Evolutionary conservation across 129 eudicot genomes (phyloP).

Genomic region (Dittrichia graveolens): DNA sequence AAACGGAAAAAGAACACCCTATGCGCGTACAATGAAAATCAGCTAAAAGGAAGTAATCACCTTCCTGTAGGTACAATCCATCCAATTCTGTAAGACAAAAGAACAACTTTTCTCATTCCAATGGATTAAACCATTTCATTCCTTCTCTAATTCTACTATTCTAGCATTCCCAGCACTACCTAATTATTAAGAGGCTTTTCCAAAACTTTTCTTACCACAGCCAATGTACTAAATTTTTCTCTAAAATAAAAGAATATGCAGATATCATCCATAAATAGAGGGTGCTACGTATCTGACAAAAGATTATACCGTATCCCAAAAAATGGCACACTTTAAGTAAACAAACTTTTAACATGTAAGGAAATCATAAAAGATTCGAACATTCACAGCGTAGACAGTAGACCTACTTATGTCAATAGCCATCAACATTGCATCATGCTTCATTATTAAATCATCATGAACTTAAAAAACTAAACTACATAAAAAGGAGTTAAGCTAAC

Average conservation of each 20-base stretch:
- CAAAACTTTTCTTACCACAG: background rate
- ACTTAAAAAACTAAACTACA: slow-evolving; percentile 4
- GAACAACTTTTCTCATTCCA: background rate
- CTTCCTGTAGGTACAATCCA: background rate
- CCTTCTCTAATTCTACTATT: background rate
- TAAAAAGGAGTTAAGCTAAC: slow-evolving; percentile 4
- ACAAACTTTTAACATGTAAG: slow-evolving; percentile 5
- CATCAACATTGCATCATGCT: slow-evolving; percentile 19
- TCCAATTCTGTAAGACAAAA: background rate
- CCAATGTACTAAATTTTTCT: background rate
- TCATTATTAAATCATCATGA: slow-evolving; percentile 13
- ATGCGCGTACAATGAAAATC: background rate
- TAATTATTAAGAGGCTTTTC: background rate
- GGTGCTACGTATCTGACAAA: background rate
- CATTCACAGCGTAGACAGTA: background rate
- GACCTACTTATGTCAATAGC: slow-evolving; percentile 4
- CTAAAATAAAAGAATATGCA: background rate
- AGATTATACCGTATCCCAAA: background rate
- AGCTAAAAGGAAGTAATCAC: background rate
- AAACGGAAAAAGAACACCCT: background rate
- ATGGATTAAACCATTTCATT: background rate
- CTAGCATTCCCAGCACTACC: background rate
- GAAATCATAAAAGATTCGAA: slow-evolving; percentile 12
- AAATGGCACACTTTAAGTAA: background rate
- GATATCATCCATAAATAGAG: slow-evolving; percentile 8